Evolutionary conservation across 768 basidiomycete species (phyloP).

Genomic region (Lactarius evosmus): DNA sequence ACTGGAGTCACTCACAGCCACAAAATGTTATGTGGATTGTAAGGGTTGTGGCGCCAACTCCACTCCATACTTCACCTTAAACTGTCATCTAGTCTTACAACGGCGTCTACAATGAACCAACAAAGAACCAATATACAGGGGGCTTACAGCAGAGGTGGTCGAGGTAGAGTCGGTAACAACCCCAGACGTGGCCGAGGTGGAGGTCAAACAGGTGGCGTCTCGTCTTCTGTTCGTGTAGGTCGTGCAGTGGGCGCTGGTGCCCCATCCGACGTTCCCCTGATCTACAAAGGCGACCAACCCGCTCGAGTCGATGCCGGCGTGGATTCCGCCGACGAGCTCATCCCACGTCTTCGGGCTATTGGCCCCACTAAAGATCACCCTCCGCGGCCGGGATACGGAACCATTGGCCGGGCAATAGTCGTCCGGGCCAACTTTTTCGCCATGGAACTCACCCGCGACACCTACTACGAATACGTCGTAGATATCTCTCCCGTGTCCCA

Average conservation of each 20-base stretch:
- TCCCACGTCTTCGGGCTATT: not conserved
- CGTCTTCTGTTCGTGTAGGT: not conserved
- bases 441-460: slow-evolving; percentile 41
- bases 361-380: slow-evolving; percentile 12
- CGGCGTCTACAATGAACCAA: not conserved
- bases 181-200: not conserved
- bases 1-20: not conserved
- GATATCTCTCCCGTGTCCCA: slow-evolving; percentile 49
- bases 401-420: slow-evolving; percentile 39
- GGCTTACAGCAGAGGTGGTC: not conserved
- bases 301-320: not conserved
- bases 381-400: slow-evolving; percentile 25
- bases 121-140: not conserved
- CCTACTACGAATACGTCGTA: slow-evolving; percentile 56
- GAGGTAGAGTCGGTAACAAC: not conserved
- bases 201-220: not conserved
- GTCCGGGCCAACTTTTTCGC: slow-evolving; percentile 65
- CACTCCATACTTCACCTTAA: not conserved
- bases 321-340: not conserved
- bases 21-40: not conserved
- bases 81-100: not conserved
- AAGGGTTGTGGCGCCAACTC: not conserved
- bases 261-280: not conserved
- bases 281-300: slow-evolving; percentile 1
- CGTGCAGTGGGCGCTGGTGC: not conserved